Base-by-base conservation (phyloP, 2,329 filamentous ascomycete genomes). In the Phialophora verrucosa region DNA sequence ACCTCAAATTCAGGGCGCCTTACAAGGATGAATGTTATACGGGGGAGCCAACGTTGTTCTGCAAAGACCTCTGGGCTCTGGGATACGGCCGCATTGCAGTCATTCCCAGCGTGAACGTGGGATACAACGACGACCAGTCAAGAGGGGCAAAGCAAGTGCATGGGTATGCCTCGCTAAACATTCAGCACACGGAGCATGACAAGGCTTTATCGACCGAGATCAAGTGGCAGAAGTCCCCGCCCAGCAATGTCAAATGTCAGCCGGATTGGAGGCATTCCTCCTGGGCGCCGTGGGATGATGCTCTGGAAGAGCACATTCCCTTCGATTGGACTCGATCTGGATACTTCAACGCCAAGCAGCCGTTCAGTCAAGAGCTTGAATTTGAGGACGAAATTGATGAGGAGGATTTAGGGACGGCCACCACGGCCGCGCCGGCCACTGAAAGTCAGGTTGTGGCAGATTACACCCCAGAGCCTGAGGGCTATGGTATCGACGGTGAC, bases 1-100 rank as follows among this genome's bases (percentile, higher is more conserved):
- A 76, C 8, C 73, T 87, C 2, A 69, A 72, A 3, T 88, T 88
- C 70, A 79, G 86, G 0, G 71, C 70, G 1, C 71, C 75, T 3
- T 68, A 74, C 23, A 69, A 75, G 10, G 67, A 63, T 0, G 86
- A 88, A 72, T 88, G 85, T 64, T 77, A 73, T 8, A 80, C 83
- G 67, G 85, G 85, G 1, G 86, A 88, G 72, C 84, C 85, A 1
- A 80, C 82, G 59, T 71, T 87, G 10, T 84, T 88, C 55, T 84
- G 83, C 69, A 87, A 87, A 66, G 85, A 88, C 66, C 63, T 88
- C 70, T 88, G 85, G 83, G 77, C 71, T 11, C 69, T 73, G 6
- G 83, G 84, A 1, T 80, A 80, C 64, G 78, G 81, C 14, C 84
- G 80, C 69, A 85, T 88, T 66, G 85, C 85, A 0, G 83, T 86